phyloP scores from a whole-genome alignment of 2,329 filamentous ascomycete genomes.

The Rhytidhysteron rufulum region DNA sequence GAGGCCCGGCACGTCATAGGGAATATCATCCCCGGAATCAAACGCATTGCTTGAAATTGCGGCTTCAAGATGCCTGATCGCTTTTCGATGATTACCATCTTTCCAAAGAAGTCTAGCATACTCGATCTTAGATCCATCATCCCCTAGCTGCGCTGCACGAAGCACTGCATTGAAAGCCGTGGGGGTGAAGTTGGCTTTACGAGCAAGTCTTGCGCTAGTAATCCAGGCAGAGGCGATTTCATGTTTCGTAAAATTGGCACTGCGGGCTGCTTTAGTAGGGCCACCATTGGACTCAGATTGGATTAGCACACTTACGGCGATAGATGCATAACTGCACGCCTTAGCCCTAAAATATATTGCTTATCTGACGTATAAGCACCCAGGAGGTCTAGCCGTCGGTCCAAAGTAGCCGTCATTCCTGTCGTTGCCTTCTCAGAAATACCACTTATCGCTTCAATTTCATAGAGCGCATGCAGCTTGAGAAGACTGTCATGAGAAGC shows the following conservation, averaged over 20 bases:
- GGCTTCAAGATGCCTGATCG: constrained; percentile 83
- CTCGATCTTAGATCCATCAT: constrained; percentile 86
- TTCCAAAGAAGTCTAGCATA: constrained; percentile 91
- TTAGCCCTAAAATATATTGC: constrained; percentile 83
- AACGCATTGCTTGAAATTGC: constrained; percentile 83
- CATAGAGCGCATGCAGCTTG: constrained; percentile 80
- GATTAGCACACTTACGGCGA: constrained; percentile 52
- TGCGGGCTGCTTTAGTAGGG: constrained; percentile 17
- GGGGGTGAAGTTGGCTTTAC: constrained; percentile 77
- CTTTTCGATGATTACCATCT: constrained; percentile 88
- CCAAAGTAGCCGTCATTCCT: constrained; percentile 54
- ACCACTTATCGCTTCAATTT: constrained; percentile 73
- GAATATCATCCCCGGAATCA: constrained; percentile 45
- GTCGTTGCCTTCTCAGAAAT: constrained; percentile 26
- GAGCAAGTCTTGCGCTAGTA: constrained; percentile 75
- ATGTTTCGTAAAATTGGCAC: constrained; percentile 58
- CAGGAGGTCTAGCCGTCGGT: constrained; percentile 78
- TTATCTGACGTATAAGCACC: constrained; percentile 91
- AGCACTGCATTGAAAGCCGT: constrained; percentile 93
- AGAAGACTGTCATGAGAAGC: constrained; percentile 81
- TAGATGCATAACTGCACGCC: constrained; percentile 82
- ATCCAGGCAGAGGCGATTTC: constrained; percentile 86
- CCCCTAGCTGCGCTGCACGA: constrained; percentile 78
- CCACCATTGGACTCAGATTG: constrained; percentile 8
- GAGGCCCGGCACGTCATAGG: constrained; percentile 27